Evolutionary conservation across 495 filamentous ascomycete genomes (phyloP).

Genomic region (Podospora comata): DNA sequence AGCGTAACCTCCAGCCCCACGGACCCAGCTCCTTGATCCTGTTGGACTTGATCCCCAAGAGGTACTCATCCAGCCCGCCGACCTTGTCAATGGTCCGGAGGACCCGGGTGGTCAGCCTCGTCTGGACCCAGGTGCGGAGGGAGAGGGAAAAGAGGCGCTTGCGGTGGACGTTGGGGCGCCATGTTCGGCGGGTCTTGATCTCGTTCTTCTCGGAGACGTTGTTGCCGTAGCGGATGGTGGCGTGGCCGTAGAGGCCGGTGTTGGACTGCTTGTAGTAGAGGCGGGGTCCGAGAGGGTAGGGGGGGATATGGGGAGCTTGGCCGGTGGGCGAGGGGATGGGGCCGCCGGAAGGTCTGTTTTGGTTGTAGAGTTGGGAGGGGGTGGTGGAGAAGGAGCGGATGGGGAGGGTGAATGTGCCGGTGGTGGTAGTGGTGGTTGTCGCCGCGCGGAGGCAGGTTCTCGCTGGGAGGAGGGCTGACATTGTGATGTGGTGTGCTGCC

Average conservation of each 20-base stretch:
- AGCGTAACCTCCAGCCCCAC: constrained; percentile 82
- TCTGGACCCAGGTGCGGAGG: constrained; percentile 61
- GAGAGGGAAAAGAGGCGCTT: constrained; percentile 71
- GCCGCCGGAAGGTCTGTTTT: constrained; percentile 19
- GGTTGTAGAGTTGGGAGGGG: constrained; percentile 17
- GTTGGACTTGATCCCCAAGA: constrained; percentile 67
- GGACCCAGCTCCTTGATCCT: constrained; percentile 82
- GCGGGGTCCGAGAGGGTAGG: constrained; percentile 82
- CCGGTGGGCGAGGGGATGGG: constrained; percentile 31
- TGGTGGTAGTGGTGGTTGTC: not conserved
- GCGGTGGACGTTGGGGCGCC: constrained; percentile 82
- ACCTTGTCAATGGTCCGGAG: constrained; percentile 82
- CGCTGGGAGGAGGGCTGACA: constrained; percentile 19
- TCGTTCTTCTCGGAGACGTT: constrained; percentile 72
- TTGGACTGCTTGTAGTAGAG: constrained; percentile 82
- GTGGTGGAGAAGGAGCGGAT: not conserved
- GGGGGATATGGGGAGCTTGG: constrained; percentile 50
- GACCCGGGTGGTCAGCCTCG: constrained; percentile 72
- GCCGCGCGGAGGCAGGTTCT: constrained; percentile 19
- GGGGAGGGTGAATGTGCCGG: not conserved
- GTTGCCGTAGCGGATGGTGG: constrained; percentile 86
- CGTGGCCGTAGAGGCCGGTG: constrained; percentile 76
- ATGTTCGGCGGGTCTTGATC: constrained; percentile 78
- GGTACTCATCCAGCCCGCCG: constrained; percentile 87
- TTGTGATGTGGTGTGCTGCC: not conserved